Percentiles rank a stretch among this genome's conserved stretches.
These are phyloP conservation scores for Melampsora larici-populina DNA, from an alignment of 1,284 basidiomycete species.

Conservation along the genomic window DNA sequence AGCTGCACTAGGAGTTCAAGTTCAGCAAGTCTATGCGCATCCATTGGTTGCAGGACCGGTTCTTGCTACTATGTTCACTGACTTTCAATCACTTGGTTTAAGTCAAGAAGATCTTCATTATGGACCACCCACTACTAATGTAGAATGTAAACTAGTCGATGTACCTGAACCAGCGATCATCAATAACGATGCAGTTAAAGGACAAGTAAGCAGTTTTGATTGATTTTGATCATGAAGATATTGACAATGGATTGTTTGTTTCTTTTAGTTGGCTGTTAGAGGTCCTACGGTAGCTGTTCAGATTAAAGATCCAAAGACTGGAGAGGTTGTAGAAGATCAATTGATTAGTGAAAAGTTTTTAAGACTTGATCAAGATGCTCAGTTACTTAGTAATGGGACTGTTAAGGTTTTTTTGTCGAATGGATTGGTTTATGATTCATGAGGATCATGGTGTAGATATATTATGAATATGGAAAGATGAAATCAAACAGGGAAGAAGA, in stretches of 20 bases:
- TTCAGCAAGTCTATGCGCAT: constrained; percentile 27
- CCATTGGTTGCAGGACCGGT: constrained; percentile 16
- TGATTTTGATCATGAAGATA: not conserved
- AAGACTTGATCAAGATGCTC: constrained; percentile 12
- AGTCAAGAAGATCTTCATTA: not conserved
- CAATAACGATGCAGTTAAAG: constrained; percentile 27
- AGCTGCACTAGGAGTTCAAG: constrained; percentile 3
- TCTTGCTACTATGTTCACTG: not conserved
- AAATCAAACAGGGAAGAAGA: too few relatives aligned
- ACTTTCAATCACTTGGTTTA: constrained; percentile 15
- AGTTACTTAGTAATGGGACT: constrained; percentile 24
- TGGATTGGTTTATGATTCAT: too few relatives aligned
- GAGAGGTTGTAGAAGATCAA: not conserved
- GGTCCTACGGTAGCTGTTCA: constrained; percentile 14
- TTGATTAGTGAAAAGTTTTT: not conserved
- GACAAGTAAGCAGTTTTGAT: not conserved
- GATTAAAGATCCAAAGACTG: not conserved
- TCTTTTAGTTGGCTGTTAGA: not conserved
- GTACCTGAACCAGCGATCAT: constrained; percentile 21
- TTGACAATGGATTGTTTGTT: not conserved
- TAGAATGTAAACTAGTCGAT: constrained; percentile 28
- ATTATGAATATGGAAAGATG: too few relatives aligned
- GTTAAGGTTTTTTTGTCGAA: not conserved
- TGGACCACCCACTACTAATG: constrained; percentile 25
- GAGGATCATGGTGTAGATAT: too few relatives aligned